These are phyloP conservation scores for Pseudocercospora crystallina DNA, from an alignment of 2,329 filamentous ascomycete species.

Conservation along the genomic window DNA sequence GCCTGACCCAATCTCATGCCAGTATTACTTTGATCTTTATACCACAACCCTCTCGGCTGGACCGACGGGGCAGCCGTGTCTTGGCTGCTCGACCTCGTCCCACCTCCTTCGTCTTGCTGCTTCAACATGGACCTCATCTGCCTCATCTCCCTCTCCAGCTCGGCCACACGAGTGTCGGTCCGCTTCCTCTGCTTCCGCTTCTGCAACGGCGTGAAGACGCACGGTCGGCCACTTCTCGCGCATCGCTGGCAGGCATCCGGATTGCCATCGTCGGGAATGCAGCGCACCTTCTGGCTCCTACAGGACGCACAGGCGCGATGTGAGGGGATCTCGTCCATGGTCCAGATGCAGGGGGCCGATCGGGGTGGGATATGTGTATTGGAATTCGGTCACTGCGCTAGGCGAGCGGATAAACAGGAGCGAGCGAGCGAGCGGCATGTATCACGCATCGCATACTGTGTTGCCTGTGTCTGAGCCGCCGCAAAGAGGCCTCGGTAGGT, in stretches of 20 bases:
- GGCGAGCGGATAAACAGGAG: too few relatives aligned
- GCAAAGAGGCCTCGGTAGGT: too few relatives aligned
- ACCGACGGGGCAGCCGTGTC: not conserved
- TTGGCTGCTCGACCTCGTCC: not conserved
- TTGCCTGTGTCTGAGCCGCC: too few relatives aligned
- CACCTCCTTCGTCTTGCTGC: constrained; percentile 21
- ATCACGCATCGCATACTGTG: too few relatives aligned
- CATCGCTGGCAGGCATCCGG: constrained; percentile 41
- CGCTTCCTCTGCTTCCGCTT: constrained; percentile 47
- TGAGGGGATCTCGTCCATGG: constrained; percentile 22
- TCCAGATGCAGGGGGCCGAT: too few relatives aligned
- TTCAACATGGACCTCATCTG: constrained; percentile 41
- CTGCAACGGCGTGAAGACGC: constrained; percentile 41
- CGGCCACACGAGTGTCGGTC: constrained; percentile 46
- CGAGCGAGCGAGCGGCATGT: too few relatives aligned
- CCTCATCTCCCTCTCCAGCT: constrained; percentile 47
- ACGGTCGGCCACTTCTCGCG: constrained; percentile 40
- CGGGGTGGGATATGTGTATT: too few relatives aligned
- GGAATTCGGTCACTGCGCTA: too few relatives aligned
- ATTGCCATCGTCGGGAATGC: constrained; percentile 36
- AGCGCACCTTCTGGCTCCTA: constrained; percentile 45
- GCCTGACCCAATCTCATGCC: constrained; percentile 5
- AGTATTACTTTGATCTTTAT: constrained; percentile 7
- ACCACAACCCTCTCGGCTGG: constrained; percentile 12
- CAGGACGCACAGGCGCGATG: constrained; percentile 46